A percentile compares a stretch with the other conserved stretches of the same genome.
These are phyloP conservation scores for Exophiala xenobiotica DNA, from an alignment of 2,329 filamentous ascomycete genomes.

Conservation along the genomic window DNA sequence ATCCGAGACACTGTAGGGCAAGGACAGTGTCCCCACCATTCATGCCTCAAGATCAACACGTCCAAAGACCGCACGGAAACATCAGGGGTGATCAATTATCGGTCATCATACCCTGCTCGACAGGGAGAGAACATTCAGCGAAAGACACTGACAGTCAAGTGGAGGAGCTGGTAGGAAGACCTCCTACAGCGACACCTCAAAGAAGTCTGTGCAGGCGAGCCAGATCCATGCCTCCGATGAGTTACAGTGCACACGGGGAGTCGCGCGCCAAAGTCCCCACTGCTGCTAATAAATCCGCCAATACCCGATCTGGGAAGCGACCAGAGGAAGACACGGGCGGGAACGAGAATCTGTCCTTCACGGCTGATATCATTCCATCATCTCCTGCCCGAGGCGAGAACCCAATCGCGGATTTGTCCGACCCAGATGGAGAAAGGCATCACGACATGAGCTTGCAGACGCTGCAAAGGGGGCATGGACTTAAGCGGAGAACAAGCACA, in stretches of 20 bases:
- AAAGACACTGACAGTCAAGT: background rate
- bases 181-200: background rate
- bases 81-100: too few species aligned
- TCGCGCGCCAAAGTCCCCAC: too few species aligned
- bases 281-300: too few species aligned
- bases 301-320: too few species aligned
- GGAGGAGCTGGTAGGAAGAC: background rate
- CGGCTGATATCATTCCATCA: too few species aligned
- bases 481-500: slow-evolving; percentile 13
- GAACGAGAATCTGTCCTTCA: too few species aligned
- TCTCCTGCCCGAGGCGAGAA: too few species aligned
- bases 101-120: too few species aligned
- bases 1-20: background rate
- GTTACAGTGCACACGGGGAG: background rate
- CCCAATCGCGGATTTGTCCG: too few species aligned
- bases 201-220: background rate
- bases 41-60: background rate
- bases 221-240: background rate
- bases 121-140: too few species aligned
- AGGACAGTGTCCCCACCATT: background rate
- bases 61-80: background rate
- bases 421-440: background rate
- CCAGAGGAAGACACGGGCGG: too few species aligned
- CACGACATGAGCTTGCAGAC: background rate
- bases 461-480: background rate